These are phyloP conservation scores for Fusarium tuaranense DNA, from an alignment of 2,329 filamentous ascomycete species.

Conservation along the genomic window DNA sequence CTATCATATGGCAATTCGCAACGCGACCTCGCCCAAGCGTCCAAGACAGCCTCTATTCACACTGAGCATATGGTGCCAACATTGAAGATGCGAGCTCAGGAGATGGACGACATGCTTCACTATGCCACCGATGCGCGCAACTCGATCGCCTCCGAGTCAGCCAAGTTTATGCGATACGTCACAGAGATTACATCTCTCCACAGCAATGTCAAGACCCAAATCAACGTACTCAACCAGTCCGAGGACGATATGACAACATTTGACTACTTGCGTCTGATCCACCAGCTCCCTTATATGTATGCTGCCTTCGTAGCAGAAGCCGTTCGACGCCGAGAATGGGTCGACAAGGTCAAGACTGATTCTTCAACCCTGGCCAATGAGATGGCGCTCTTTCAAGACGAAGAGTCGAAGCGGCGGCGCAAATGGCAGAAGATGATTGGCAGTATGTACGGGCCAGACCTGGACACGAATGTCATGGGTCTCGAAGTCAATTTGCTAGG, in stretches of 20 bases:
- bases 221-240: constrained; percentile 77
- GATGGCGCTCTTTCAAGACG: constrained; percentile 90
- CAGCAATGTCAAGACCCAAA: constrained; percentile 76
- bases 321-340: constrained; percentile 89
- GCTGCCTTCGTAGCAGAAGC: constrained; percentile 90
- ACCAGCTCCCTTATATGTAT: constrained; percentile 89
- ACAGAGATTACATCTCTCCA: constrained; percentile 83
- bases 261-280: constrained; percentile 82
- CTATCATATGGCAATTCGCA: constrained; percentile 75
- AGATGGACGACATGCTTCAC: constrained; percentile 71
- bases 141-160: constrained; percentile 71
- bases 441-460: constrained; percentile 75
- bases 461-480: constrained; percentile 77
- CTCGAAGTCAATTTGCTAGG: constrained; percentile 89
- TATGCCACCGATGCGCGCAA: constrained; percentile 76
- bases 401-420: constrained; percentile 87
- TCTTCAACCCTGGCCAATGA: constrained; percentile 91
- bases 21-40: constrained; percentile 69
- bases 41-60: constrained; percentile 72
- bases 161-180: constrained; percentile 84
- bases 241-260: constrained; percentile 84
- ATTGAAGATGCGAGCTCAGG: constrained; percentile 65
- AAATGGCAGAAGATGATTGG: constrained; percentile 92
- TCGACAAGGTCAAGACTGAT: constrained; percentile 88
- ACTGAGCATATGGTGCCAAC: constrained; percentile 72